phyloP scores from a whole-genome alignment of 164 flowering plant species.

The Berberis thunbergii region DNA sequence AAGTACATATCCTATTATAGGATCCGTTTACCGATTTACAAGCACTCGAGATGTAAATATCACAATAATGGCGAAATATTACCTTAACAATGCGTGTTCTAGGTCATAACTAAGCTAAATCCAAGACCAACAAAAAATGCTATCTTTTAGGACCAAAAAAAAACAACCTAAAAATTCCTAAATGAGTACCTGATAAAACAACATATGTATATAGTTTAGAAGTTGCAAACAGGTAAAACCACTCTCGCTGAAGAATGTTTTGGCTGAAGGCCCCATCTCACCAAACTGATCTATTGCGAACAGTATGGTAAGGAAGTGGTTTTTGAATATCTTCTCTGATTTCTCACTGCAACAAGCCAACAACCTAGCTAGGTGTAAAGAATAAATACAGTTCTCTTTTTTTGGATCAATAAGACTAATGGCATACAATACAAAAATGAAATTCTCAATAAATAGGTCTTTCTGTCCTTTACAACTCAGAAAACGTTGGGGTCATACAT shows the following conservation, averaged over 20 bases:
- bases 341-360: conserved; percentile 61
- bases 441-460: no score
- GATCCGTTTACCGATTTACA: no score
- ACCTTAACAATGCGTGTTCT: no score
- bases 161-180: neutral
- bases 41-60: no score
- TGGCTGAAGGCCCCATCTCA: conserved; percentile 92
- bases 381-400: neutral
- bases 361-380: neutral
- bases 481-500: no score
- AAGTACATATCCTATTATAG: no score
- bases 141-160: neutral
- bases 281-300: conserved; percentile 81
- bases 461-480: no score
- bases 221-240: conserved; percentile 79
- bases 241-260: conserved; percentile 68
- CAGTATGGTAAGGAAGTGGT: conserved; percentile 71
- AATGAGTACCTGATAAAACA: conserved; percentile 73
- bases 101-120: neutral
- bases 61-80: no score
- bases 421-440: neutral
- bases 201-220: conserved; percentile 56
- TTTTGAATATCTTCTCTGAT: conserved; percentile 57
- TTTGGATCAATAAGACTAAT: neutral
- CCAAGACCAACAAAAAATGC: neutral